Percentiles rank a stretch among this genome's conserved stretches.
Evolutionary conservation across 768 basidiomycete species (phyloP).

Genomic region (Mrakia gelida): DNA sequence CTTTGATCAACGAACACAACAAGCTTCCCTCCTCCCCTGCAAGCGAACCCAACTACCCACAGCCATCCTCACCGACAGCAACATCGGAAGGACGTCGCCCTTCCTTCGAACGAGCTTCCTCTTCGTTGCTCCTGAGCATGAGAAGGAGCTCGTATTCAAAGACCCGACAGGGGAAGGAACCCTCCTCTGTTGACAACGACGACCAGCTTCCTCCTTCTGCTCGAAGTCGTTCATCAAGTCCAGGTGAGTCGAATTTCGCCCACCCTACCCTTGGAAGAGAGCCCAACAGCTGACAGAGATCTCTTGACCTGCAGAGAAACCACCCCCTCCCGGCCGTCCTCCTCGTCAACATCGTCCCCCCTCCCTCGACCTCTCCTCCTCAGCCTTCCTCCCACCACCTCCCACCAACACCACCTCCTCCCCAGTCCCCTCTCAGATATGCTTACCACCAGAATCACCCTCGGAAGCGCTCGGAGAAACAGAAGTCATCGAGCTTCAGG

Average conservation of each 20-base stretch:
- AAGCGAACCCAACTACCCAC: background rate
- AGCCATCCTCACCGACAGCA: background rate
- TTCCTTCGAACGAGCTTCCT: background rate
- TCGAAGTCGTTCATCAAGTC: background rate
- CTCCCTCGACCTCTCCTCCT: constrained; percentile 11
- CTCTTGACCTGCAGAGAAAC: background rate
- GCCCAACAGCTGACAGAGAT: background rate
- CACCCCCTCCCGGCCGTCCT: background rate
- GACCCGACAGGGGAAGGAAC: background rate
- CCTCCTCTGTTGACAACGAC: background rate
- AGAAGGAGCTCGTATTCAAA: background rate
- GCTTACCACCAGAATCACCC: constrained; percentile 15
- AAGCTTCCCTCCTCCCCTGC: background rate
- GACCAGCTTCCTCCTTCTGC: background rate
- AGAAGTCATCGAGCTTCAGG: constrained; percentile 26
- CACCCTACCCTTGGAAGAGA: no score
- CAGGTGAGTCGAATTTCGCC: background rate
- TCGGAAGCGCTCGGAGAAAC: constrained; percentile 11
- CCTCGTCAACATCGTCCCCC: background rate
- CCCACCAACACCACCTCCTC: background rate
- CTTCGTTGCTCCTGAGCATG: background rate
- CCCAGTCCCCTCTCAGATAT: constrained; percentile 6
- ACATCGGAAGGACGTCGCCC: background rate
- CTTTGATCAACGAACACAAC: background rate
- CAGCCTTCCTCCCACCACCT: background rate